Conservation (phyloP, 495 filamentous ascomycete genomes). For the Xylaria flabelliformis region DNA sequence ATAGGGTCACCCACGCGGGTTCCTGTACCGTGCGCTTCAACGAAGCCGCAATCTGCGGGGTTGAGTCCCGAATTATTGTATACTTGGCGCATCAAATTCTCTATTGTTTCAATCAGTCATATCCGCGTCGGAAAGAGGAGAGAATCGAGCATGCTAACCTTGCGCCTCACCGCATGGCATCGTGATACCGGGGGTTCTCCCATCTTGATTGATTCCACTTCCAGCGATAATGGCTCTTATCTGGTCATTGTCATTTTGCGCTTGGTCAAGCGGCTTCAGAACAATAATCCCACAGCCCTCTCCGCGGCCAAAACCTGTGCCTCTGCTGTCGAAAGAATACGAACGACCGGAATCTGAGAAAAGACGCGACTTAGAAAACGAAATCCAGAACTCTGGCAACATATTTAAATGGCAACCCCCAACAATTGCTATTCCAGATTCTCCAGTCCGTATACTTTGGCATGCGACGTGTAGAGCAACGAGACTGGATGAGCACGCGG, state of each 20-base stretch:
- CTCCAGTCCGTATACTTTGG: slow-evolving; percentile 71
- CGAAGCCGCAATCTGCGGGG: slow-evolving; percentile 52
- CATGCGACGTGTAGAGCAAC: slow-evolving; percentile 75
- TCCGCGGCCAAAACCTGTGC: slow-evolving; percentile 70
- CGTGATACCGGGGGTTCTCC: slow-evolving; percentile 64
- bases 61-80: slow-evolving; percentile 50
- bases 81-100: slow-evolving; percentile 54
- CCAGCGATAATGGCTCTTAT: slow-evolving; percentile 68
- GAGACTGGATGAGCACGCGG: slow-evolving; percentile 82
- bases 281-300: slow-evolving; percentile 66
- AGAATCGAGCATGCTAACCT: slow-evolving; percentile 37
- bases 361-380: slow-evolving; percentile 56
- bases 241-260: slow-evolving; percentile 60
- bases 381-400: slow-evolving; percentile 62
- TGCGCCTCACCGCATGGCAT: slow-evolving; percentile 65
- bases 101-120: slow-evolving; percentile 37
- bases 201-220: slow-evolving; percentile 66
- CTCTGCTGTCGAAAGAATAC: slow-evolving; percentile 65
- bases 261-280: slow-evolving; percentile 67
- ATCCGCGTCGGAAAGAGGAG: background rate
- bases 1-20: slow-evolving; percentile 67
- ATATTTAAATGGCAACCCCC: slow-evolving; percentile 66
- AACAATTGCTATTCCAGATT: slow-evolving; percentile 57
- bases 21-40: slow-evolving; percentile 63
- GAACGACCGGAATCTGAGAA: slow-evolving; percentile 70